Evolutionary conservation across 2,329 filamentous ascomycete species (phyloP).

Genomic region (Pseudogymnoascus sp.): DNA sequence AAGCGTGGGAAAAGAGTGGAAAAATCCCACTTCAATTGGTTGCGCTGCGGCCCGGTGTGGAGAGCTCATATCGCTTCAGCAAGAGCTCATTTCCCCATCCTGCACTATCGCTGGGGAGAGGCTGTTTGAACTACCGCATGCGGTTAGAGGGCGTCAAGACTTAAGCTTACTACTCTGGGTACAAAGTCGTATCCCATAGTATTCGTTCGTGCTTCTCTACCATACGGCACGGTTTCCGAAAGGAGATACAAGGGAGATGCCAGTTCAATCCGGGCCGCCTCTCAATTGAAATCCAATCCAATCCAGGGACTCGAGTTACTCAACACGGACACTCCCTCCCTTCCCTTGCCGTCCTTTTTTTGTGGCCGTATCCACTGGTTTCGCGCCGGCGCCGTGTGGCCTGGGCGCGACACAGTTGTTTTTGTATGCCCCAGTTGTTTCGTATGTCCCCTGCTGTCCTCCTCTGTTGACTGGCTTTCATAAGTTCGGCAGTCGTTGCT

Average conservation of each 20-base stretch:
- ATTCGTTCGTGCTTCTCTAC: not conserved
- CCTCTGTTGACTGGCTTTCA: not conserved
- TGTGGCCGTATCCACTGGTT: not conserved
- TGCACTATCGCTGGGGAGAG: conserved; percentile 3
- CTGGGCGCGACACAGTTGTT: not conserved
- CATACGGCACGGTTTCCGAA: not conserved
- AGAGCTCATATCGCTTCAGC: conserved; percentile 10
- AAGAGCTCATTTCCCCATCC: conserved; percentile 8
- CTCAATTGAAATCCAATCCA: not conserved
- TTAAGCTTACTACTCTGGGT: conserved; percentile 4
- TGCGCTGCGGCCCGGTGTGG: conserved; percentile 1
- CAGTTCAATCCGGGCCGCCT: not conserved
- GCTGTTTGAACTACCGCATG: conserved; percentile 7
- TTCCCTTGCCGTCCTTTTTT: not conserved
- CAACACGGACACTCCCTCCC: not conserved
- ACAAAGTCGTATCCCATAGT: not conserved
- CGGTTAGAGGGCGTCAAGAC: not conserved
- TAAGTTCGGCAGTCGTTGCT: not conserved
- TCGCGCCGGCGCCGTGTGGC: not conserved
- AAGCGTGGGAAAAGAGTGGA: not conserved
- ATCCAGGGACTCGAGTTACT: conserved; percentile 3
- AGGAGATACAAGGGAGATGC: not conserved
- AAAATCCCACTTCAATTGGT: conserved; percentile 2
- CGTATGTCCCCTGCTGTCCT: not conserved
- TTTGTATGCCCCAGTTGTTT: not conserved